Evolutionary conservation across 257 asterid species (phyloP), one percentile per base, ranked within the genome.

Genomic region (Echium plantagineum): DNA sequence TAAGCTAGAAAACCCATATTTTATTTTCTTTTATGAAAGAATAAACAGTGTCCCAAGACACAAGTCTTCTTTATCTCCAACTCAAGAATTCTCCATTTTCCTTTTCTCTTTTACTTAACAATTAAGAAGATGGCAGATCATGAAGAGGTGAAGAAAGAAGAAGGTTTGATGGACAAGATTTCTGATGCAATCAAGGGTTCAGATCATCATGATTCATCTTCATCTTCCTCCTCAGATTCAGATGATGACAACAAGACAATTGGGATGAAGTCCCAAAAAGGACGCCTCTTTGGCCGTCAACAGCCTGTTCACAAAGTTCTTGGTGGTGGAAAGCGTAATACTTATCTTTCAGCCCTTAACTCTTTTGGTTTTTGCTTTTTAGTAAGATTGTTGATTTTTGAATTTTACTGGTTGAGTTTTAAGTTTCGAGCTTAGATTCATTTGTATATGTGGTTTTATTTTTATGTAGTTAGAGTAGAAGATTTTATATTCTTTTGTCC

Each of bases 261-360:
- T 10, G 49, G 16, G 49, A 21, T 78, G 15, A 79, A 82, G 77
- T 53, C 72, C 21, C 83, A 81, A 71, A 78, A 72, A 35, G 57
- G 56, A 28, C 94, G 95, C 52, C 80, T 87, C 63, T 90, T 85
- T 69, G 96, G 94, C 55, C 66, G 94, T 68, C 84, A 87, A 77
- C 80, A 80, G 59, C 84, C 94, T 1, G 78, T 87, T 66, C 96
- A 90, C 71, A 75, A 63, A 48, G 67, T 85, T 60, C 79, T 90
- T 47, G 98, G 98, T 15, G 95, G 94, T 55, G 95, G 94, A 57
- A 80, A 85, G 74, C 69, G 98, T 90, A 74, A 18, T 82, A 28
- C 24, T 2, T 48, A 56, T n/a, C 1, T 38, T 38, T 7, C 48
- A 38, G 15, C 48, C 3, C 0, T 32, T 17, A 1, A 12, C 17